Percentiles rank a stretch among this genome's conserved stretches.
Conservation (phyloP, 75 land plant species). For the Cunninghamia lanceolata region DNA sequence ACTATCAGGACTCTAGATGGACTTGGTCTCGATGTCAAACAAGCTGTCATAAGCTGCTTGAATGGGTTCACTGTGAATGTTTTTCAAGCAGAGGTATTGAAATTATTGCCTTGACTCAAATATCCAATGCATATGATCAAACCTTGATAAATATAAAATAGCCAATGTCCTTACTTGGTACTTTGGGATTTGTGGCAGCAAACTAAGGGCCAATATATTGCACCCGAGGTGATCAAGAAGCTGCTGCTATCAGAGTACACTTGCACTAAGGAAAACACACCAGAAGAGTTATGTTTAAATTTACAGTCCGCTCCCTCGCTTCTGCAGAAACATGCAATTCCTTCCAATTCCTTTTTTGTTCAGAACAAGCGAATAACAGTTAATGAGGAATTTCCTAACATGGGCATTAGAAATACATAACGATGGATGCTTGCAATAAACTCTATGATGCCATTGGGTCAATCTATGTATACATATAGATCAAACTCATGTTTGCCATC, state of each 20-base stretch:
- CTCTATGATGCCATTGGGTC: too few species aligned
- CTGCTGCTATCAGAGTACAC: slow-evolving; percentile 18
- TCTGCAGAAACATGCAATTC: too few species aligned
- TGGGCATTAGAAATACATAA: too few species aligned
- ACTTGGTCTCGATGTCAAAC: background rate
- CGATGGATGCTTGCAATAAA: too few species aligned
- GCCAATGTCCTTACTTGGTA: background rate
- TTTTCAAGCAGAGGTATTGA: background rate
- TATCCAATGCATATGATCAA: background rate
- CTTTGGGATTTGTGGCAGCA: slow-evolving; percentile 9
- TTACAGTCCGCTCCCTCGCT: too few species aligned
- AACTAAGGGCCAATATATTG: slow-evolving; percentile 22
- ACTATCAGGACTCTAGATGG: background rate
- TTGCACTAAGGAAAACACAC: too few species aligned
- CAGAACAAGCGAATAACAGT: too few species aligned
- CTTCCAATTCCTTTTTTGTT: too few species aligned
- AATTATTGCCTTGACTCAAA: background rate
- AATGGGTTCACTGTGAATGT: background rate
- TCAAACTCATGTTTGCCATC: too few species aligned
- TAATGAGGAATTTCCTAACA: too few species aligned
- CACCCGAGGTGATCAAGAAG: slow-evolving; percentile 44
- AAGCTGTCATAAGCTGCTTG: background rate
- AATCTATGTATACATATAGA: too few species aligned
- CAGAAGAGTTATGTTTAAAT: too few species aligned
- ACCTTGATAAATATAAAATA: background rate